Evolutionary conservation across 176 grass and related monocot species (phyloP), one percentile per base, ranked within the genome.

Genomic region (Phoenix dactylifera): DNA sequence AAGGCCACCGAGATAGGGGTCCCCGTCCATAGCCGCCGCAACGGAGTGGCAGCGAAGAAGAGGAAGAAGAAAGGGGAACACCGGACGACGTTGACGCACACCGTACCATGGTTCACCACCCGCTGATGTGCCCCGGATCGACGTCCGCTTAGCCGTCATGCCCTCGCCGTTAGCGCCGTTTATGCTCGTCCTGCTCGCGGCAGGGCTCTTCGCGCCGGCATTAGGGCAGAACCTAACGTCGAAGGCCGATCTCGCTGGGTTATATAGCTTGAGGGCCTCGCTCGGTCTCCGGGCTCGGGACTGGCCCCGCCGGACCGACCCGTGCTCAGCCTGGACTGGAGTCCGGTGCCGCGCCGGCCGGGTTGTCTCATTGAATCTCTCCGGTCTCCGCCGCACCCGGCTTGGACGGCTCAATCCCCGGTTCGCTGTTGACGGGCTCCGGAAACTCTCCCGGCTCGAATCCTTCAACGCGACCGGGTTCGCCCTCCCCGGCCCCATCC

Each of bases 281-380:
- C 91, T 90, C 15, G 86, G 91, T 14, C 79, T 96, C 6, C 78
- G 91, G 32, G 86, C 91, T 22, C 67, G 91, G 26, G 83, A 96
- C 86, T 96, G 91, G 91, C 91, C 83, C 48, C 75, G 83, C 2
- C 55, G 14, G 1, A 61, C 72, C 7, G 83, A 96, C 86, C 91
- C 91, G 12, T 96, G 91, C 76, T 0, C 65, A 17, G 39, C 77
- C 62, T 96, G 91, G 91, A 54, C 58, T 1, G 91, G 91, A 9
- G 86, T 97, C 0, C 17, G 26, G 53, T 97, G 92, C 74, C 57
- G 67, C 3, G 48, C 17, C 18, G 92, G 87, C 14, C 83, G 80
- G 54, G 92, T 97, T 54, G 80, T 82, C 3, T 54, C 72, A 0
- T 49, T 97, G 28, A 6, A 10, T 26, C 55, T 97, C 78, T 71